These are phyloP conservation scores for Penicillium sp. DNA, from an alignment of 2,329 filamentous ascomycete species.

Conservation along the genomic window DNA sequence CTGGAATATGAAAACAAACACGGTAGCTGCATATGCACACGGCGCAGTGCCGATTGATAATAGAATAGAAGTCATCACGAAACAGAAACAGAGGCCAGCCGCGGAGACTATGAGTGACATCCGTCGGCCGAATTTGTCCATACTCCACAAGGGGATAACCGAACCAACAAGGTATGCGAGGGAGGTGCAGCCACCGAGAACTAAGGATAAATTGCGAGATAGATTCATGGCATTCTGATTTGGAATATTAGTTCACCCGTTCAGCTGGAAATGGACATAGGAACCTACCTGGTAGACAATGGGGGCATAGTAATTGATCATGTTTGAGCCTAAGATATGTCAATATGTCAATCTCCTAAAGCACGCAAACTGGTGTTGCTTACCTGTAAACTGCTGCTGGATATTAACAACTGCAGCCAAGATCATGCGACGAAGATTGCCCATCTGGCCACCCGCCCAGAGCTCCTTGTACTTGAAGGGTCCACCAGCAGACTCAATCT, in stretches of 20 bases:
- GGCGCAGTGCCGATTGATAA: slow-evolving; percentile 32
- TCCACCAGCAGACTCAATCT: slow-evolving; percentile 36
- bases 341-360: background rate
- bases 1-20: slow-evolving; percentile 49
- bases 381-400: slow-evolving; percentile 38
- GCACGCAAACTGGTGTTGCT: background rate
- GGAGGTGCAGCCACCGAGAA: slow-evolving; percentile 50
- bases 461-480: slow-evolving; percentile 39
- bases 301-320: slow-evolving; percentile 45
- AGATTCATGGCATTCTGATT: slow-evolving; percentile 35
- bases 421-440: slow-evolving; percentile 34
- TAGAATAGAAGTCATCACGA: slow-evolving; percentile 41
- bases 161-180: slow-evolving; percentile 43
- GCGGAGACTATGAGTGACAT: slow-evolving; percentile 42
- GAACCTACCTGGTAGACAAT: slow-evolving; percentile 34
- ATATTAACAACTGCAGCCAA: slow-evolving; percentile 36
- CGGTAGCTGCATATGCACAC: slow-evolving; percentile 42
- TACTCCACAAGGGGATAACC: slow-evolving; percentile 41
- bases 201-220: slow-evolving; percentile 49
- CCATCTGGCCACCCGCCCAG: slow-evolving; percentile 30
- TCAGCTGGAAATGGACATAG: too few relatives aligned
- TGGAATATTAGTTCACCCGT: background rate
- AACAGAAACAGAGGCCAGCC: slow-evolving; percentile 45
- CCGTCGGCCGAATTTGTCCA: slow-evolving; percentile 45
- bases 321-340: slow-evolving; percentile 24